These are phyloP conservation scores for Termitomyces sp. DNA, from an alignment of 768 basidiomycete genomes.

Conservation along the genomic window DNA sequence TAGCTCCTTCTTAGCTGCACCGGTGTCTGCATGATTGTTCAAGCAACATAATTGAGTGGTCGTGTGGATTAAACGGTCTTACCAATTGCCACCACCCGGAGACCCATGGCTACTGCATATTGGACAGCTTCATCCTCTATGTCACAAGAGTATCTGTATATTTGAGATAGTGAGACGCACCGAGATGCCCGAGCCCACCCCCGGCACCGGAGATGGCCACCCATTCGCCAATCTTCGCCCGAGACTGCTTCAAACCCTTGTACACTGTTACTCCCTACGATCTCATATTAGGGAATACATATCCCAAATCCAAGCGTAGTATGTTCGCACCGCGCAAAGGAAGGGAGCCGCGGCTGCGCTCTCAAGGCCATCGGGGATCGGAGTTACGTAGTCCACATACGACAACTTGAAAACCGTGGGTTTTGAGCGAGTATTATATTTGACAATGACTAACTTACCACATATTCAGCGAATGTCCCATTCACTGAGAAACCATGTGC, in stretches of 20 bases:
- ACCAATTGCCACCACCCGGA: conserved; percentile 55
- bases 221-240: conserved; percentile 59
- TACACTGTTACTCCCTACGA: conserved; percentile 71
- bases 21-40: conserved; percentile 50
- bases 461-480: conserved; percentile 68
- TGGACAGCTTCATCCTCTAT: conserved; percentile 48
- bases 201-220: conserved; percentile 72
- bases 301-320: background rate
- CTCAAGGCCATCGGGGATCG: conserved; percentile 61
- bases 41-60: background rate
- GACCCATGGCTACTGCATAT: conserved; percentile 71
- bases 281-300: background rate
- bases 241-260: conserved; percentile 66
- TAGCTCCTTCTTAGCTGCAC: conserved; percentile 61
- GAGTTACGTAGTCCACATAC: conserved; percentile 63
- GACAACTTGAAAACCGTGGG: conserved; percentile 35
- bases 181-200: conserved; percentile 76
- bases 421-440: background rate
- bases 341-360: conserved; percentile 64
- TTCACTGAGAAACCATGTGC: conserved; percentile 59
- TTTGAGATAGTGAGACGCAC: conserved; percentile 18
- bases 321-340: conserved; percentile 55
- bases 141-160: background rate
- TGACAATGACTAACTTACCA: conserved; percentile 25
- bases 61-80: background rate